These are phyloP conservation scores for Mortierella sp. DNA, from an alignment of 371 early-diverging fungal genomes.

Conservation along the genomic window DNA sequence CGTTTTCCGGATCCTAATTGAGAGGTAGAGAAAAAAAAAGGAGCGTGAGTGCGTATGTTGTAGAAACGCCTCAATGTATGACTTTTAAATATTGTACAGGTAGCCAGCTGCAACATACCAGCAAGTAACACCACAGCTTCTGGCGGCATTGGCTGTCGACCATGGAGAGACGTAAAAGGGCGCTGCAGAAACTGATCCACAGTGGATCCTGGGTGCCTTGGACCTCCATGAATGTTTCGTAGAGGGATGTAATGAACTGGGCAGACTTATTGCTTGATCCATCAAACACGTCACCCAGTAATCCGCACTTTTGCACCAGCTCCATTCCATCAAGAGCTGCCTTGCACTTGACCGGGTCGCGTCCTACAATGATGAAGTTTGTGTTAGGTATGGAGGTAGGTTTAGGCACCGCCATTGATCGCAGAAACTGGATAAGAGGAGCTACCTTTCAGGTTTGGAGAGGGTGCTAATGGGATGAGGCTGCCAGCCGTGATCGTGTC, in stretches of 20 bases:
- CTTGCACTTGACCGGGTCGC: constrained; percentile 42
- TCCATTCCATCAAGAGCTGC: constrained; percentile 42
- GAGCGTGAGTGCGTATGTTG: background rate
- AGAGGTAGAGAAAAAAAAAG: constrained; percentile 6
- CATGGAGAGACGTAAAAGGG: constrained; percentile 58
- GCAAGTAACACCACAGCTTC: constrained; percentile 43
- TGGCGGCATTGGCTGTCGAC: constrained; percentile 52
- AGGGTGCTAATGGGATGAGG: constrained; percentile 30
- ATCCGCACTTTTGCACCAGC: constrained; percentile 28
- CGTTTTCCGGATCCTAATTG: constrained; percentile 29
- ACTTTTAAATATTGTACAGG: no score
- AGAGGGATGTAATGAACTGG: constrained; percentile 29
- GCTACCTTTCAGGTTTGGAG: constrained; percentile 35
- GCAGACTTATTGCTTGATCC: constrained; percentile 26
- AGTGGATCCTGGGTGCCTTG: constrained; percentile 59
- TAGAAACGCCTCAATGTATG: background rate
- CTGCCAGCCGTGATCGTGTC: constrained; percentile 21
- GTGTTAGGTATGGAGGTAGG: background rate
- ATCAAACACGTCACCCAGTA: constrained; percentile 36
- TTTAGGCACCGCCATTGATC: background rate
- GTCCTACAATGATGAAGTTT: constrained; percentile 17
- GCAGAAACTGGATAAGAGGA: background rate
- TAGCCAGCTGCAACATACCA: constrained; percentile 37
- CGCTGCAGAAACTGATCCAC: constrained; percentile 59
- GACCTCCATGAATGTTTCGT: constrained; percentile 36